Evolutionary conservation across 441 rosid genomes (phyloP).

Genomic region (Geranium incanum): DNA sequence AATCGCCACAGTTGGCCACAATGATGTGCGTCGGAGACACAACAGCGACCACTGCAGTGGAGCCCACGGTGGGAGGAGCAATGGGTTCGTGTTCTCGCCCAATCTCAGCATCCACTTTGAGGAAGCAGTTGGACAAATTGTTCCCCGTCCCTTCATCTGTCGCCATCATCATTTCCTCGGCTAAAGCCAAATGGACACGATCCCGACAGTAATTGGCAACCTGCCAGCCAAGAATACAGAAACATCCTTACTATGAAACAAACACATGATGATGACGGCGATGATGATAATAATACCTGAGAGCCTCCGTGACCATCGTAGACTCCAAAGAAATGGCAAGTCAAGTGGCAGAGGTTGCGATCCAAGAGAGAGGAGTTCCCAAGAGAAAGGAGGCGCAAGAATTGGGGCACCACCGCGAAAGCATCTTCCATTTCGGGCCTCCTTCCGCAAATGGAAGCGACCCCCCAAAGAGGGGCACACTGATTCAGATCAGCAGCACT

Average conservation of each 20-base stretch:
- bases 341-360: conserved; percentile 40
- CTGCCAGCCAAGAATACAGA: conserved; percentile 25
- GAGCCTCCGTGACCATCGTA: conserved; percentile 95
- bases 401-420: conserved; percentile 48
- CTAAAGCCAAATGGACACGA: conserved; percentile 53
- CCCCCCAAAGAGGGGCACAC: conserved; percentile 81
- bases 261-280: neutral
- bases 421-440: conserved; percentile 98
- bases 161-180: conserved; percentile 53
- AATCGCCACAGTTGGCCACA: conserved; percentile 75
- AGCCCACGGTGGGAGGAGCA: conserved; percentile 84
- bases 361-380: conserved; percentile 32
- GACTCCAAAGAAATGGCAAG: conserved; percentile 75
- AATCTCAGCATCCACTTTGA: conserved; percentile 62
- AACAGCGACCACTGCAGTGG: conserved; percentile 78
- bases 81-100: conserved; percentile 44
- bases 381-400: conserved; percentile 40
- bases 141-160: conserved; percentile 19
- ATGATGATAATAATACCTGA: conserved; percentile 38
- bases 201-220: conserved; percentile 75
- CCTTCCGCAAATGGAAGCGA: conserved; percentile 63
- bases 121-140: conserved; percentile 58
- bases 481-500: conserved; percentile 55
- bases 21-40: conserved; percentile 70
- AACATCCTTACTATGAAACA: neutral